Conservation (phyloP, 495 filamentous ascomycete species). For the Ascobolus immersus region DNA sequence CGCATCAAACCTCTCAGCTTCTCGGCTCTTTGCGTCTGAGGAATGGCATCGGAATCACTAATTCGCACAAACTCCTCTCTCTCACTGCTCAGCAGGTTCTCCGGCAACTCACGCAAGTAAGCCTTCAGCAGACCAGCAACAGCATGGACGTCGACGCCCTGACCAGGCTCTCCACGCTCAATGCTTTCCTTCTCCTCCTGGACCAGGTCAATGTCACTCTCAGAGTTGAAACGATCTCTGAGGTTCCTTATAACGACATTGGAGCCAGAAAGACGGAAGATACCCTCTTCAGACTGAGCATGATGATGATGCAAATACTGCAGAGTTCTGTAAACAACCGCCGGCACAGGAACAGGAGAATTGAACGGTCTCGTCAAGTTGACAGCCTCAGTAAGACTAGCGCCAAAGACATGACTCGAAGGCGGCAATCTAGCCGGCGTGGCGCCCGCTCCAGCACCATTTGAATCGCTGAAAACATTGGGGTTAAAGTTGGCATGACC, state of each 20-base stretch:
- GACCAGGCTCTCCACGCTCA: constrained; percentile 40
- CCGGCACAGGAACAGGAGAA: constrained; percentile 47
- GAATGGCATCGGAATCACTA: constrained; percentile 37
- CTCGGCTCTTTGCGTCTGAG: constrained; percentile 48
- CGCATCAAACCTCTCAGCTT: constrained; percentile 70
- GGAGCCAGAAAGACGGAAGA: constrained; percentile 85
- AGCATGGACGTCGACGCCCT: constrained; percentile 87
- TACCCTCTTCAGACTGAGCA: constrained; percentile 70
- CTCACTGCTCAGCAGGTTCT: constrained; percentile 70
- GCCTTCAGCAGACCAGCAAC: constrained; percentile 84
- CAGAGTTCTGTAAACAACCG: constrained; percentile 92
- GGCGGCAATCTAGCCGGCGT: constrained; percentile 11
- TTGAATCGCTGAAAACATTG: no score
- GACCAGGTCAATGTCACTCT: constrained; percentile 65
- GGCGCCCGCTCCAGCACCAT: no score
- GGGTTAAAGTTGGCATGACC: no score
- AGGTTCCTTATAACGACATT: constrained; percentile 81
- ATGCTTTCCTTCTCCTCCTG: constrained; percentile 26
- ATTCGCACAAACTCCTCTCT: constrained; percentile 68
- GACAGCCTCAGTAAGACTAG: constrained; percentile 65
- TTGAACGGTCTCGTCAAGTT: constrained; percentile 48
- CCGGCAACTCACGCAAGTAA: constrained; percentile 77
- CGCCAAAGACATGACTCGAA: constrained; percentile 41
- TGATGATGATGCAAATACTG: constrained; percentile 73
- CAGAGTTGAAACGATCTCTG: constrained; percentile 72